phyloP scores from a whole-genome alignment of 1,284 basidiomycete species.

The Marasmius tenuissimus region DNA sequence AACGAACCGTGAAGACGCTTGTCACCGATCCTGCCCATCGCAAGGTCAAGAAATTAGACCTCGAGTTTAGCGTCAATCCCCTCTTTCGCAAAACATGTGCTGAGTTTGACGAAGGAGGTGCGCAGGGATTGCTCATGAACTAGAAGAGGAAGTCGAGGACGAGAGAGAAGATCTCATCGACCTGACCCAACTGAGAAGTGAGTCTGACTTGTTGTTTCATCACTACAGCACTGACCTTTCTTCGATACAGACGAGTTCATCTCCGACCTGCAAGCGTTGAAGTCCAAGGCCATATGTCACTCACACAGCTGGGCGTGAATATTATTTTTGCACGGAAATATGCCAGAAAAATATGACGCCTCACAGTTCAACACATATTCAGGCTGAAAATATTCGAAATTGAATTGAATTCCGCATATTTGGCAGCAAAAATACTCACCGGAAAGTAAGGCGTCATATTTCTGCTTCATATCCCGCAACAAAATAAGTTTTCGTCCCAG shows the following conservation, averaged over 20 bases:
- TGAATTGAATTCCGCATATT: no score
- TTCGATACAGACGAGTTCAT: constrained; percentile 56
- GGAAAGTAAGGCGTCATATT: no score
- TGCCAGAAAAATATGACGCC: no score
- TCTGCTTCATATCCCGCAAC: no score
- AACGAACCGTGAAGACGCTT: constrained; percentile 77
- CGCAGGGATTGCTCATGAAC: constrained; percentile 93
- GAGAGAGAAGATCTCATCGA: constrained; percentile 72
- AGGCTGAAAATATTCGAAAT: no score
- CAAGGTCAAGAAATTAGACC: constrained; percentile 89
- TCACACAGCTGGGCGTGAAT: no score
- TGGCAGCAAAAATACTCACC: no score
- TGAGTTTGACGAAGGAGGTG: constrained; percentile 98
- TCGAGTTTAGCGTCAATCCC: constrained; percentile 96
- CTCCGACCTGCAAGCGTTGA: constrained; percentile 61
- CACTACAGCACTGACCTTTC: constrained; percentile 1
- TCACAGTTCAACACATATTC: no score
- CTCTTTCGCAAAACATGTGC: constrained; percentile 97
- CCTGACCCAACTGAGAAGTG: constrained; percentile 68
- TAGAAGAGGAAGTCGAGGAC: constrained; percentile 73
- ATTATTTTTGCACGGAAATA: no score
- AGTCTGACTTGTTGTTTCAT: constrained; percentile 26
- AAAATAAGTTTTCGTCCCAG: no score
- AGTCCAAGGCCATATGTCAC: constrained; percentile 75
- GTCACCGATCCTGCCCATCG: constrained; percentile 83